Evolutionary conservation across 2,329 filamentous ascomycete genomes (phyloP), one percentile per base, ranked within the genome.

Genomic region (Trichoderma brevicompactum): DNA sequence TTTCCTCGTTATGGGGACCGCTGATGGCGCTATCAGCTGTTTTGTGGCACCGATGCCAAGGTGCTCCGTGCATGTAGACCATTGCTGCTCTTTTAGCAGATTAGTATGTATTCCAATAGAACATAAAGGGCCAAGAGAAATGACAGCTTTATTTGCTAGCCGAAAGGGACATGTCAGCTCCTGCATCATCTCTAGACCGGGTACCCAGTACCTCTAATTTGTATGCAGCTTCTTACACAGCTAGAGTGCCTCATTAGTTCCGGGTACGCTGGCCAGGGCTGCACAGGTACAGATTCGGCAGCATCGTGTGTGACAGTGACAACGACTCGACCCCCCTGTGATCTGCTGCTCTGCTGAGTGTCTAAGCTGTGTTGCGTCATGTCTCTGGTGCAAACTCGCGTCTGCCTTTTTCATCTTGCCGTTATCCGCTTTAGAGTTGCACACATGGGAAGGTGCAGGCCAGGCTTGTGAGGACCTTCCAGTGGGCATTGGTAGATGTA

Each of bases 391-490:
- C 43, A 19, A 40, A 40, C 17, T 55, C 44, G 17, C 36, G n/a
- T 53, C 36, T 52, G 9, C 49, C 41, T 56, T 56, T 40, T 53
- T 15, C 17, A 48, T 60, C 59, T 32, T 52, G 50, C 52, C 38
- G 53, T 15, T 13, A 19, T 34, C 55, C 46, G 49, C 19, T 15
- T n/a, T 28, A 2, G 10, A 41, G 41, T 41, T 43, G 19, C 44
- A 49, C 23, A 17, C 13, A n/a, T 19, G 36, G 50, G 56, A 65
- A 65, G 38, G 64, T 46, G 23, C 56, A 46, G 55, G 23, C 28
- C 23, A 48, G 12, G 28, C 41, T 61, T 17, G 10, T 32, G 32
- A 63, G 13, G 7, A 23, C 40, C 19, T 54, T 63, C 17, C 3
- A 40, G 19, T 15, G n/a, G 17, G 10, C n/a, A 17, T 41, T 7